Evolutionary conservation across 2,329 filamentous ascomycete genomes (phyloP), one percentile per base, ranked within the genome.

Genomic region (Penicillium sp.): DNA sequence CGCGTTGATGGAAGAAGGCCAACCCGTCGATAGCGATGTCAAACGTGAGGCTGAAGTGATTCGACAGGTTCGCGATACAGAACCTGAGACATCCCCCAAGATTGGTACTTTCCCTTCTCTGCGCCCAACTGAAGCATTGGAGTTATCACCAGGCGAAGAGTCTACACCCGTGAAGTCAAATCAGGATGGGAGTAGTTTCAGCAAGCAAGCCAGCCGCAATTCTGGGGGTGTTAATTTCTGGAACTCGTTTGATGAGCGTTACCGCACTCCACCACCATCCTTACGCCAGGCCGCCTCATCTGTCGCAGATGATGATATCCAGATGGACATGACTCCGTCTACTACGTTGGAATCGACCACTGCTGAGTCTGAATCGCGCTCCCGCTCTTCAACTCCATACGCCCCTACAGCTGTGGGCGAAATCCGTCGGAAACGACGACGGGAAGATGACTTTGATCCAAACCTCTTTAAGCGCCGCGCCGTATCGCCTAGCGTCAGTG

Each of bases 1-100:
- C 8, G 92, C 92, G 3, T 81, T 99, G 0, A 82, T 90, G 54
- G 94, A 99, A 75, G 94, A 99, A 76, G 84, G 85, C 15, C 86
- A 92, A 0, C 94, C 94, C 0, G 81, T 96, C 9, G 94, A 99
- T 66, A 88, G 89, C 41, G 94, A 99, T 73, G 86, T 91, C 54
- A 87, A 89, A 50, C 88, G 92, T 37, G 94, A 99, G 78, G 92
- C 93, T 35, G 93, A 97, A 74, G 94, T 97, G 5, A 91, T 99
- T 59, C 89, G 91, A 49, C 94, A 97, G 74, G 92, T 97, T 26
- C 89, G 92, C 41, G 94, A 97, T 72, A 93, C 88, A 65, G 92
- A 97, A 67, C 82, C 87, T 59, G 85, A 64, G 67, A 77, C 52
- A 62, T 72, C 74, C 11, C 69, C 81, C 46, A 64, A 61, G 1